Conservation (phyloP, 345 rosid genomes). For the Citrus mangshanensis region DNA sequence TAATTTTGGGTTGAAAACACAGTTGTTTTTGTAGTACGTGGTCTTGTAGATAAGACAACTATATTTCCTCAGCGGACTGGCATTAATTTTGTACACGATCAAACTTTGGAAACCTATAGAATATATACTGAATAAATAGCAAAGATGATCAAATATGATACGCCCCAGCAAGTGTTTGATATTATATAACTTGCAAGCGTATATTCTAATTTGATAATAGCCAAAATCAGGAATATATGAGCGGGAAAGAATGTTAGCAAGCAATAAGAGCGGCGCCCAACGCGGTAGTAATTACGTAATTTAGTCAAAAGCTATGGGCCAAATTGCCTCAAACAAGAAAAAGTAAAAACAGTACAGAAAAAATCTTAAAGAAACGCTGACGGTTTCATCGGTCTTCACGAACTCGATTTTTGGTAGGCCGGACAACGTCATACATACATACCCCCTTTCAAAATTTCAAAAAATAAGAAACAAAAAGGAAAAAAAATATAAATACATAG, state of each 20-base stretch:
- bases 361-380: neutral
- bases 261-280: constrained; percentile 21
- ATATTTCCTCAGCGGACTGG: neutral
- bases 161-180: no score
- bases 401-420: constrained; percentile 20
- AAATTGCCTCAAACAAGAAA: constrained; percentile 12
- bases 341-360: neutral
- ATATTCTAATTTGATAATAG: neutral
- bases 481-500: no score
- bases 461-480: no score
- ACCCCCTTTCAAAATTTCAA: neutral
- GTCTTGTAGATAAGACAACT: neutral
- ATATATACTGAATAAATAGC: no score
- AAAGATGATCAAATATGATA: no score
- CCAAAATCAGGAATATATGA: neutral
- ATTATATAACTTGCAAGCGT: neutral
- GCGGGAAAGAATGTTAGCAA: constrained; percentile 8
- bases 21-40: neutral
- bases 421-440: constrained; percentile 11
- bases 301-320: constrained; percentile 27
- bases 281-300: constrained; percentile 14
- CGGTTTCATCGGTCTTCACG: constrained; percentile 33
- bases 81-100: neutral
- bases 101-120: neutral
- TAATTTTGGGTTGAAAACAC: neutral